Conservation (phyloP, 306 rosid genomes). For the Comarum palustre region DNA sequence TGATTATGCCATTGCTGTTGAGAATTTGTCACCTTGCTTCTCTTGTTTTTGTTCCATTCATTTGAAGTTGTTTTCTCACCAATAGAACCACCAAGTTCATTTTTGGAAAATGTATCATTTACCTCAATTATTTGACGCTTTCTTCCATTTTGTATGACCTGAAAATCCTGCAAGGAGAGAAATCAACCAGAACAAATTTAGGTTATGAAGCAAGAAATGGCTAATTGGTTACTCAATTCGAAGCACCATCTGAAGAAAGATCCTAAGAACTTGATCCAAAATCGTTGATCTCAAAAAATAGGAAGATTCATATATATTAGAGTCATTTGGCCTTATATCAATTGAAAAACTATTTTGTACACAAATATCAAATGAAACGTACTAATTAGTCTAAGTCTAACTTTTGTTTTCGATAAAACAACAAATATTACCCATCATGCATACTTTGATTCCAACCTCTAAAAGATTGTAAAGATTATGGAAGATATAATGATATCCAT, state of each 20-base stretch:
- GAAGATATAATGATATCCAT: not conserved
- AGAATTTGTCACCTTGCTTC: conserved; percentile 29
- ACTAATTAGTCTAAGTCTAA: not conserved
- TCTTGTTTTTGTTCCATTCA: conserved; percentile 22
- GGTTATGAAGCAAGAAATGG: conserved; percentile 7
- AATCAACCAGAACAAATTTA: not conserved
- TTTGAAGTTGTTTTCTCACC: conserved; percentile 21
- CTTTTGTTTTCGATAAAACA: not conserved
- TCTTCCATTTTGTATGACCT: conserved; percentile 30
- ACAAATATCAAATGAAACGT: not conserved
- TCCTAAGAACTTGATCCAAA: not conserved
- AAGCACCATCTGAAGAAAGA: not conserved
- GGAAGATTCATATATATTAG: too few species aligned
- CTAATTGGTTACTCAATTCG: not conserved
- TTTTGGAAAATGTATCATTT: conserved; percentile 11
- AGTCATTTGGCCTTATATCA: too few species aligned
- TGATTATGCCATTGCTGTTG: conserved; percentile 36
- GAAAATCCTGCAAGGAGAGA: conserved; percentile 21
- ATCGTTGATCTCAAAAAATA: not conserved
- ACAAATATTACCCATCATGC: not conserved
- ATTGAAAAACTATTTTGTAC: too few species aligned
- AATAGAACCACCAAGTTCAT: conserved; percentile 1
- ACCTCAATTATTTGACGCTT: conserved; percentile 45
- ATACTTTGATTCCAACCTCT: not conserved
- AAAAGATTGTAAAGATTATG: not conserved